Evolutionary conservation across 768 basidiomycete genomes (phyloP).

Genomic region (Pleurotus citrinopileatus): DNA sequence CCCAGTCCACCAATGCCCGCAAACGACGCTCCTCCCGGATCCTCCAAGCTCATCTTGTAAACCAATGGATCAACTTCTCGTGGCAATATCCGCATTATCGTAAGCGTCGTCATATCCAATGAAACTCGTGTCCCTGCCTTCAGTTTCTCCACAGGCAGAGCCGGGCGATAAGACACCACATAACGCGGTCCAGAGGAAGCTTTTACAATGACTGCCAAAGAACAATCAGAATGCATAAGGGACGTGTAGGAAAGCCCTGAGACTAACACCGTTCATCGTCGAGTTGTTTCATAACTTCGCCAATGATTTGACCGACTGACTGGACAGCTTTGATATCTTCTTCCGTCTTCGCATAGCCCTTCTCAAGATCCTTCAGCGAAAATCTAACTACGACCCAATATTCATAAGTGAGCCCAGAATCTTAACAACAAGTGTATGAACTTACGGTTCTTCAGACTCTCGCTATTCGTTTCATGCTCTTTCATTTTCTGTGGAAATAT

Average conservation of each 20-base stretch:
- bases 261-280: slow-evolving; percentile 94
- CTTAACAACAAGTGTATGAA: slow-evolving; percentile 12
- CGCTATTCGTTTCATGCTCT: slow-evolving; percentile 82
- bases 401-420: not conserved
- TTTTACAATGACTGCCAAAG: slow-evolving; percentile 85
- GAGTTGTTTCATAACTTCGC: slow-evolving; percentile 97
- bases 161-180: slow-evolving; percentile 94
- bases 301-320: slow-evolving; percentile 98
- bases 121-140: slow-evolving; percentile 94
- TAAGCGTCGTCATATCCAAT: slow-evolving; percentile 98
- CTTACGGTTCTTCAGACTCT: slow-evolving; percentile 88
- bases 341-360: slow-evolving; percentile 91
- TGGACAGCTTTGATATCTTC: slow-evolving; percentile 99
- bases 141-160: slow-evolving; percentile 87
- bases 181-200: slow-evolving; percentile 98
- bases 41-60: slow-evolving; percentile 99
- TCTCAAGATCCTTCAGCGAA: slow-evolving; percentile 85
- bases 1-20: slow-evolving; percentile 95
- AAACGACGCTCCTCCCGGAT: slow-evolving; percentile 92
- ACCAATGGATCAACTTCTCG: slow-evolving; percentile 97
- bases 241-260: not conserved
- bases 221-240: not conserved
- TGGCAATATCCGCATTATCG: slow-evolving; percentile 97
- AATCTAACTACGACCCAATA: slow-evolving; percentile 65
- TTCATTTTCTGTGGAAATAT: slow-evolving; percentile 79